phyloP scores from a whole-genome alignment of 192 early-diverging fungal species.

The Coemansia sp. region DNA sequence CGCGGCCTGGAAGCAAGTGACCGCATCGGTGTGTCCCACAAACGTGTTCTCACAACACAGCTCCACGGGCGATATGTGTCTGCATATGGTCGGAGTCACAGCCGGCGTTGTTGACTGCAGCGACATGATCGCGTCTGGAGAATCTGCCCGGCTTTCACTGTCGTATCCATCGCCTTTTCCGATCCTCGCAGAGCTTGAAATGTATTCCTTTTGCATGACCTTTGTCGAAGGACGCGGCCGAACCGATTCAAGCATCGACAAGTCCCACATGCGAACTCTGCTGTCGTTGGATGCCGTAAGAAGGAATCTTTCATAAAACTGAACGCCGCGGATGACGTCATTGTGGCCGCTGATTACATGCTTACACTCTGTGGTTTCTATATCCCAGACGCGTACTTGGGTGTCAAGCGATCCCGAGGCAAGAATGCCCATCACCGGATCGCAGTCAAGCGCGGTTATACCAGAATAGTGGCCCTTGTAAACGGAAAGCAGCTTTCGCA shows the following conservation, averaged over 20 bases:
- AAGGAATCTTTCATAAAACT: slow-evolving; percentile 46
- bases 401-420: slow-evolving; percentile 69
- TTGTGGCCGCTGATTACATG: slow-evolving; percentile 30
- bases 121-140: slow-evolving; percentile 18
- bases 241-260: slow-evolving; percentile 58
- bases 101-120: slow-evolving; percentile 57
- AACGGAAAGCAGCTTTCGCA: slow-evolving; percentile 22
- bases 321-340: slow-evolving; percentile 40
- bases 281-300: slow-evolving; percentile 66
- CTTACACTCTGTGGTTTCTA: slow-evolving; percentile 47
- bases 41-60: slow-evolving; percentile 45
- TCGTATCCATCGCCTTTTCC: background rate
- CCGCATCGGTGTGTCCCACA: slow-evolving; percentile 32
- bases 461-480: slow-evolving; percentile 62
- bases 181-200: background rate
- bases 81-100: slow-evolving; percentile 48
- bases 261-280: slow-evolving; percentile 69
- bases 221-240: slow-evolving; percentile 54
- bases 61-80: slow-evolving; percentile 19
- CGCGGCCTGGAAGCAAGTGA: slow-evolving; percentile 49
- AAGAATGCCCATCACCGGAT: slow-evolving; percentile 57
- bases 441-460: slow-evolving; percentile 61
- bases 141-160: background rate
- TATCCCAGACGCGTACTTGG: slow-evolving; percentile 65
- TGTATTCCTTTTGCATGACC: slow-evolving; percentile 43